A percentile compares a stretch with the other conserved stretches of the same genome.
Conservation (phyloP, 495 filamentous ascomycete species). For the Trichoderma orchidacearum region DNA sequence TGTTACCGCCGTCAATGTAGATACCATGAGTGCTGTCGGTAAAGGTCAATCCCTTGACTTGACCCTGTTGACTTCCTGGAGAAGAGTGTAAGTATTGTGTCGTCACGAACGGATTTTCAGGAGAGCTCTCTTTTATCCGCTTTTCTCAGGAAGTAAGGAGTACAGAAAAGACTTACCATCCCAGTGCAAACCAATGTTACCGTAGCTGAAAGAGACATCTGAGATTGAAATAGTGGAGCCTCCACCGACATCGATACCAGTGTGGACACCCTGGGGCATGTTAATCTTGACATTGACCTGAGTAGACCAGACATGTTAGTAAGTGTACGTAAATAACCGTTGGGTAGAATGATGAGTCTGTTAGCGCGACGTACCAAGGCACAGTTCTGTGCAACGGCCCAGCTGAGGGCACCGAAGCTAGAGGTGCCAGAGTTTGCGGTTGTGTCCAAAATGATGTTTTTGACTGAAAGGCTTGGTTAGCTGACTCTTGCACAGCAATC, state of each 20-base stretch:
- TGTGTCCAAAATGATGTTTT: constrained; percentile 57
- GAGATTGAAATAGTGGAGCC: not conserved
- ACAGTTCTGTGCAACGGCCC: constrained; percentile 46
- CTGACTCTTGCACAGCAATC: too few species aligned
- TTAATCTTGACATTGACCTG: not conserved
- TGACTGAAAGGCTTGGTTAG: constrained; percentile 16
- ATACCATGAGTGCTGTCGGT: constrained; percentile 41
- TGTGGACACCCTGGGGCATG: not conserved
- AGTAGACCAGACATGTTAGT: not conserved
- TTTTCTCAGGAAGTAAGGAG: too few species aligned
- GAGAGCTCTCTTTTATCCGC: too few species aligned
- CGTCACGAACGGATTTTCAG: too few species aligned
- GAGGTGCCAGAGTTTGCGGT: constrained; percentile 35
- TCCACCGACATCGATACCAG: not conserved
- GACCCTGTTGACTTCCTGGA: constrained; percentile 57
- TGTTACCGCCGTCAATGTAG: constrained; percentile 48
- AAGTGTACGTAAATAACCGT: too few species aligned
- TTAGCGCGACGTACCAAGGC: constrained; percentile 7
- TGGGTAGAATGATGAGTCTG: too few species aligned
- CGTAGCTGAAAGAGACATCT: not conserved
- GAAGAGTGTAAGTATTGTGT: not conserved
- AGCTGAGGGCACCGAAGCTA: constrained; percentile 46
- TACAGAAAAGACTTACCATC: not conserved
- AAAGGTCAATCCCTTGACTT: constrained; percentile 53
- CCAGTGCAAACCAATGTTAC: not conserved